Evolutionary conservation across 2,329 filamentous ascomycete genomes (phyloP).

Genomic region (Pseudofabraea citricarpa): DNA sequence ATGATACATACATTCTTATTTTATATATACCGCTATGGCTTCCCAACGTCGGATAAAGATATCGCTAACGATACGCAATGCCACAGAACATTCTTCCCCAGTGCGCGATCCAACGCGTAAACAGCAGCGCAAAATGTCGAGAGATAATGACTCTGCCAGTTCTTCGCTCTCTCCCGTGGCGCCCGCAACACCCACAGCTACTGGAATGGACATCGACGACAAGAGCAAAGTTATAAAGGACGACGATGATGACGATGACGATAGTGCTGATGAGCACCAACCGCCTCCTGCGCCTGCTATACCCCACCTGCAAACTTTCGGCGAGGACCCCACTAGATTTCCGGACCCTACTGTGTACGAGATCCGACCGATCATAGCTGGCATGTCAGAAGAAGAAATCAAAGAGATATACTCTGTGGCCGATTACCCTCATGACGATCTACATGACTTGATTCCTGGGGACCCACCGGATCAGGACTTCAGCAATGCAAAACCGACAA

Average conservation of each 20-base stretch:
- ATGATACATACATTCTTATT: constrained; percentile 21
- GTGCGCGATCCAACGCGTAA: constrained; percentile 18
- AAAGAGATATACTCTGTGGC: constrained; percentile 86
- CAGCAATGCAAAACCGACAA: constrained; percentile 85
- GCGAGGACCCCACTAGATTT: constrained; percentile 87
- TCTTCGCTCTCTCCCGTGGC: constrained; percentile 57
- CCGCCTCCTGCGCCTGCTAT: constrained; percentile 55
- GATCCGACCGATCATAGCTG: constrained; percentile 68
- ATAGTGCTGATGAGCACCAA: constrained; percentile 51
- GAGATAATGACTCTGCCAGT: constrained; percentile 47
- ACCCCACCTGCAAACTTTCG: constrained; percentile 75
- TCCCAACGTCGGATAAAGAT: no score
- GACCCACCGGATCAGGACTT: constrained; percentile 92
- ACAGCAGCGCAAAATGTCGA: constrained; percentile 13
- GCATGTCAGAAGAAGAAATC: constrained; percentile 80
- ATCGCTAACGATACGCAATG: no score
- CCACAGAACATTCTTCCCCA: constrained; percentile 19
- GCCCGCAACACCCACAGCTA: constrained; percentile 32
- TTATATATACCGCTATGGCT: not conserved
- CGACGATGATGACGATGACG: constrained; percentile 37
- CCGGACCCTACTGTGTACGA: constrained; percentile 92
- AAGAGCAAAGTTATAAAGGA: constrained; percentile 44
- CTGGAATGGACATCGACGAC: constrained; percentile 54
- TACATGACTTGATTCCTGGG: constrained; percentile 81
- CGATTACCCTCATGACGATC: constrained; percentile 73